Evolutionary conservation across 2,329 filamentous ascomycete genomes (phyloP).

Genomic region (Pseudogymnoascus sp.): DNA sequence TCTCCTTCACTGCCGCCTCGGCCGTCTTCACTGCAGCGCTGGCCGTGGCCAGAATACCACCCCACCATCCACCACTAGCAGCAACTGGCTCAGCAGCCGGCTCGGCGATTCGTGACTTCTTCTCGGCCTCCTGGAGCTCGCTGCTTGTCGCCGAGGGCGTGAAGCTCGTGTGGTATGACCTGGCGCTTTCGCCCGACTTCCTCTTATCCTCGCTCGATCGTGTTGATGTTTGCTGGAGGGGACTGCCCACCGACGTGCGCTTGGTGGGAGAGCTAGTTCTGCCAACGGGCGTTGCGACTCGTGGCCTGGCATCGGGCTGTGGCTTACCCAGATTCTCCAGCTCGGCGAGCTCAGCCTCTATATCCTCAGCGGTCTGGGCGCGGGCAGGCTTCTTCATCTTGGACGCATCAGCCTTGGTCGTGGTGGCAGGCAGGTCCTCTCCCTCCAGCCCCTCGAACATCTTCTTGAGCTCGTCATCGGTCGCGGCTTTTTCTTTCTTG

Average conservation of each 20-base stretch:
- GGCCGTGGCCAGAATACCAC: conserved; percentile 71
- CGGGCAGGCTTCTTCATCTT: conserved; percentile 31
- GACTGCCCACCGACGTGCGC: conserved; percentile 38
- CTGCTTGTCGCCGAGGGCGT: conserved; percentile 53
- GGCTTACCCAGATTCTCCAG: conserved; percentile 67
- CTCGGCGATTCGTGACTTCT: conserved; percentile 44
- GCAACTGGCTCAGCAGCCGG: conserved; percentile 25
- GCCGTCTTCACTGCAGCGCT: conserved; percentile 82
- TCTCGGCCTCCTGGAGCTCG: conserved; percentile 53
- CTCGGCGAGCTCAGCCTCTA: conserved; percentile 60
- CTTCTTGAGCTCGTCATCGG: conserved; percentile 59
- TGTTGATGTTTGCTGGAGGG: conserved; percentile 42
- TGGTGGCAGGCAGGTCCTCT: conserved; percentile 35
- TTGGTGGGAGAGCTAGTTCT: conserved; percentile 39
- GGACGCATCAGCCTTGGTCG: conserved; percentile 37
- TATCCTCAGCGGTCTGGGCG: conserved; percentile 55
- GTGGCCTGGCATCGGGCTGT: conserved; percentile 71
- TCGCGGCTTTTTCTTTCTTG: conserved; percentile 52
- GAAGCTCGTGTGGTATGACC: conserved; percentile 65
- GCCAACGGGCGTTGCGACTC: conserved; percentile 35
- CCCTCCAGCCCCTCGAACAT: conserved; percentile 58
- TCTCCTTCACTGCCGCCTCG: conserved; percentile 87
- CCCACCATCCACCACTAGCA: conserved; percentile 76
- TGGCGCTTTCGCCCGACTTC: conserved; percentile 72
- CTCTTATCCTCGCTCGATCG: conserved; percentile 66